These are phyloP conservation scores for Plasmodium billcollinsi DNA, from an alignment of 169 alveolate genomes.

Conservation along the genomic window DNA sequence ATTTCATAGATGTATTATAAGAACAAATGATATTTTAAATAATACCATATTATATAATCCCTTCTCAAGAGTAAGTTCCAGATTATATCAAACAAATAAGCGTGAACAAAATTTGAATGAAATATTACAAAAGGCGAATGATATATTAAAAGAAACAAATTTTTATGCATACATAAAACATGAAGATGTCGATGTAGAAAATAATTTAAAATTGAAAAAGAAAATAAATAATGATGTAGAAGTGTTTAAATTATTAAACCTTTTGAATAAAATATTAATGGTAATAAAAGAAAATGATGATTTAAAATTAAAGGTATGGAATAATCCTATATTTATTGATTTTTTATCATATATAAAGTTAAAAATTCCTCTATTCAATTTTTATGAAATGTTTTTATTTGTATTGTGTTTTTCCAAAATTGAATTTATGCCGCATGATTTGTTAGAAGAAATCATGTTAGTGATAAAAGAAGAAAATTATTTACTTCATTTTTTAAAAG, in stretches of 20 bases:
- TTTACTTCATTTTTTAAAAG: constrained; percentile 24
- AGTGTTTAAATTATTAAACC: constrained; percentile 24
- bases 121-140: constrained; percentile 16
- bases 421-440: constrained; percentile 67
- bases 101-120: constrained; percentile 8
- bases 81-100: background rate
- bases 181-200: background rate
- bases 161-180: constrained; percentile 32
- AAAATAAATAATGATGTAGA: constrained; percentile 37
- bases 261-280: constrained; percentile 52
- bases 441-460: constrained; percentile 22
- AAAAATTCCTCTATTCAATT: constrained; percentile 47
- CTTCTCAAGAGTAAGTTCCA: background rate
- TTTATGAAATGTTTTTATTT: constrained; percentile 54
- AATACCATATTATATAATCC: background rate
- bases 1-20: background rate
- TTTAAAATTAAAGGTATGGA: constrained; percentile 37
- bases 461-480: constrained; percentile 14
- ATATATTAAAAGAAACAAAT: constrained; percentile 44
- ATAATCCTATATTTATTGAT: constrained; percentile 28
- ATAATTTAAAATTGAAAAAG: constrained; percentile 3
- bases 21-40: background rate
- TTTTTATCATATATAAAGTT: constrained; percentile 28
- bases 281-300: constrained; percentile 37
- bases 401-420: constrained; percentile 70